Evolutionary conservation across 2,329 filamentous ascomycete genomes (phyloP), one percentile per base, ranked within the genome.

Genomic region (Davidsoniella eucalypti): DNA sequence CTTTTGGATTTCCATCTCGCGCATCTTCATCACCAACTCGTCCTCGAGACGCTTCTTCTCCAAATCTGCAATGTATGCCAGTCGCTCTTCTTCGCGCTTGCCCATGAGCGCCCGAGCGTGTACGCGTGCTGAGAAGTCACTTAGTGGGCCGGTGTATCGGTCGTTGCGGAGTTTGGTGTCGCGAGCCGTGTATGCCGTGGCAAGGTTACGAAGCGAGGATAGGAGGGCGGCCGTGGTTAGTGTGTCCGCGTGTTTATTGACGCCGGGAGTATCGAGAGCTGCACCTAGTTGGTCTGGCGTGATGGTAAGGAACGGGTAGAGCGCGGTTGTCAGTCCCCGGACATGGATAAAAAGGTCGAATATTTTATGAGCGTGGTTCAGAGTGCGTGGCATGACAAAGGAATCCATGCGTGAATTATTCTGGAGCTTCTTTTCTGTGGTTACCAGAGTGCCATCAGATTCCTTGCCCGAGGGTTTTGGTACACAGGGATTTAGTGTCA

Each of bases 301-400:
- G 29, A 44, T 18, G 37, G 26, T 38, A n/a, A 53, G 39, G 43
- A 50, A 47, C 21, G 51, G 51, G 44, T 50, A 53, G 42, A 50
- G 7, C 10, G 17, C 7, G 21, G 43, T 37, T 12, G 7, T 29
- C 4, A 53, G 42, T 1, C 51, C 51, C 2, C 43, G 51, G 9
- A 49, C 39, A 23, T 50, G 50, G 10, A 50, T 18, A 2, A 50
- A 43, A 10, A 53, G 37, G 26, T 53, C 51, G 21, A 10, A 29
- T 18, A 49, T 41, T 18, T 14, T 18, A 6, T 4, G 7, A 7
- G 18, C 16, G 8, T 39, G 6, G 14, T 37, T n/a, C 26, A 49
- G 21, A 12, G 44, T 25, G 17, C 29, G 41, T 12, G 12, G 6
- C 3, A 33, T 3, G 12, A 33, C 7, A 5, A 33, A 33, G 12